Conservation (phyloP, 2,329 filamentous ascomycete species). For the Emmonsiellopsis sp. region DNA sequence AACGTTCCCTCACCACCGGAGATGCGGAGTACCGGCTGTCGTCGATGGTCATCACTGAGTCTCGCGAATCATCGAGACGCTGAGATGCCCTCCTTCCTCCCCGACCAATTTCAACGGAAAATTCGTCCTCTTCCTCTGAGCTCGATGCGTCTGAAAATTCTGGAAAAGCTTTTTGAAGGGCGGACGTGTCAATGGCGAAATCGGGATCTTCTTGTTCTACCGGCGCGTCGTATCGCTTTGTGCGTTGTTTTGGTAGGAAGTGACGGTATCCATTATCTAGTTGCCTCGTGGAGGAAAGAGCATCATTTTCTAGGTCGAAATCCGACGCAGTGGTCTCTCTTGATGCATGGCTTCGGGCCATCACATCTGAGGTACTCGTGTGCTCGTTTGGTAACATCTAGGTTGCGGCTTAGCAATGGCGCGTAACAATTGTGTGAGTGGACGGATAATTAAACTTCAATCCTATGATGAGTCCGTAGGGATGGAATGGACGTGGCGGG, state of each 20-base stretch:
- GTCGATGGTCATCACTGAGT: conserved; percentile 40
- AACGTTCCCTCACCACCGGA: conserved; percentile 22
- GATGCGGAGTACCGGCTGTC: conserved; percentile 35
- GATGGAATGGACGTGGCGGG: neutral
- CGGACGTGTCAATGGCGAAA: conserved; percentile 37
- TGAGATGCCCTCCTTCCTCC: conserved; percentile 32
- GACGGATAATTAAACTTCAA: neutral
- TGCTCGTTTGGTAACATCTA: conserved; percentile 3
- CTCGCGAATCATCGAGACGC: conserved; percentile 40
- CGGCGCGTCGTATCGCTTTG: conserved; percentile 8
- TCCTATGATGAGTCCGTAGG: neutral
- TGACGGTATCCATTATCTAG: conserved; percentile 21
- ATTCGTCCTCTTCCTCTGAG: conserved; percentile 35
- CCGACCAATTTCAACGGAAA: conserved; percentile 50
- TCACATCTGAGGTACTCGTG: conserved; percentile 17
- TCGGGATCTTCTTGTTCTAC: conserved; percentile 25
- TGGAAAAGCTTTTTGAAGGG: conserved; percentile 37
- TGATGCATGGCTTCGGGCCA: conserved; percentile 13
- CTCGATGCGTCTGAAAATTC: conserved; percentile 37
- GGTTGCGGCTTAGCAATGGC: neutral
- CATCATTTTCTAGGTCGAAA: conserved; percentile 35
- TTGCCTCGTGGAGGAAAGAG: conserved; percentile 29
- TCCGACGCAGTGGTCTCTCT: conserved; percentile 20
- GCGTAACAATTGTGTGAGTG: neutral
- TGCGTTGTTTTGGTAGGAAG: conserved; percentile 16